phyloP scores from a whole-genome alignment of 345 rosid genomes.

The Psidium friedrichsthalianum region DNA sequence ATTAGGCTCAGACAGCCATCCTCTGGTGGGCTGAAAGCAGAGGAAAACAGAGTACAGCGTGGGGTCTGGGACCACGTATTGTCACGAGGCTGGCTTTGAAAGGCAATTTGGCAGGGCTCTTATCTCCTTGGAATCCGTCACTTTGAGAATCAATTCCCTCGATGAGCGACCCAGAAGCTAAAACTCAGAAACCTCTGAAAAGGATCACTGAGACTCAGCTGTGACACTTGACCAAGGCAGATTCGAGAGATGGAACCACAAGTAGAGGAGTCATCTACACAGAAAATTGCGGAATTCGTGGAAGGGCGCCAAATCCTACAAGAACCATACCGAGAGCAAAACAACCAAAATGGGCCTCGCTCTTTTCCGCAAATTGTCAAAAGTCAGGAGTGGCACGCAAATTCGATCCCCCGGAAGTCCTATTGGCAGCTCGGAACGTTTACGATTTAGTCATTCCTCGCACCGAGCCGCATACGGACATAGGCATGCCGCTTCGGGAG shows the following conservation, averaged over 20 bases:
- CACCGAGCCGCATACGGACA: neutral
- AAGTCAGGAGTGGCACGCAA: neutral
- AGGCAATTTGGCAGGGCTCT: conserved; percentile 1
- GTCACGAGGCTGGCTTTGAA: conserved; percentile 23
- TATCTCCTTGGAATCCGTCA: neutral
- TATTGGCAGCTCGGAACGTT: neutral
- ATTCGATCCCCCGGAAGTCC: neutral
- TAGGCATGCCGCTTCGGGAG: neutral
- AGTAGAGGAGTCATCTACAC: too few relatives aligned
- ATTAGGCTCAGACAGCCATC: neutral
- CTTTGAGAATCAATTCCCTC: neutral
- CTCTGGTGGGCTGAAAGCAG: too few relatives aligned
- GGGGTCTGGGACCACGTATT: conserved; percentile 39
- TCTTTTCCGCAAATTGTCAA: neutral
- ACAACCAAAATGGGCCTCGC: neutral
- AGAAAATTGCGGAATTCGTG: too few relatives aligned
- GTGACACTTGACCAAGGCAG: too few relatives aligned
- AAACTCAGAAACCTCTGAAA: neutral
- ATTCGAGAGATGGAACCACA: too few relatives aligned
- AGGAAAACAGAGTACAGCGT: neutral
- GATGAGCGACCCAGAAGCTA: neutral
- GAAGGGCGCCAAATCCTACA: too few relatives aligned
- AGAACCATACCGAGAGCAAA: too few relatives aligned
- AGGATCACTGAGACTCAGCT: neutral
- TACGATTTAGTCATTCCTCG: neutral